phyloP scores from a whole-genome alignment of 2,329 filamentous ascomycete species.

The Calonectria henricotiae region DNA sequence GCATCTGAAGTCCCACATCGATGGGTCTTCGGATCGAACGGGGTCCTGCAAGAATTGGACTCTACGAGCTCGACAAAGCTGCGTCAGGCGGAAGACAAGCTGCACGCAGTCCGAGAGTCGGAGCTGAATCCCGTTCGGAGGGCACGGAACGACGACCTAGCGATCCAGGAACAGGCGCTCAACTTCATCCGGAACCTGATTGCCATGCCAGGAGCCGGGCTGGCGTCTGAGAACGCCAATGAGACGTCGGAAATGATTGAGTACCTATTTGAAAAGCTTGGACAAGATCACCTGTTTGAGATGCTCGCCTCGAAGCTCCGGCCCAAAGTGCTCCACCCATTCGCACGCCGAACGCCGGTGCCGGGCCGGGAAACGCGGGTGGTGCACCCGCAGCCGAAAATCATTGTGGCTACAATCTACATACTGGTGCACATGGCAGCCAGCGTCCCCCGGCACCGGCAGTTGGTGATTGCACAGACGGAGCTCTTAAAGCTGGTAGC shows the following conservation, averaged over 20 bases:
- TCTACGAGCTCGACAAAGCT: slow-evolving; percentile 62
- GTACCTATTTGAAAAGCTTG: slow-evolving; percentile 82
- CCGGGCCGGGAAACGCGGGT: slow-evolving; percentile 64
- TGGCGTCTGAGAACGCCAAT: slow-evolving; percentile 66
- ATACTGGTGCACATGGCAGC: slow-evolving; percentile 92
- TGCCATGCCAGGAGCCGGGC: slow-evolving; percentile 70
- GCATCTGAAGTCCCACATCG: slow-evolving; percentile 63
- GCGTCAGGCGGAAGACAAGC: slow-evolving; percentile 67
- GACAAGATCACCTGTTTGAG: slow-evolving; percentile 84
- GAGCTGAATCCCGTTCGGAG: slow-evolving; percentile 80
- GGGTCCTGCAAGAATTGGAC: slow-evolving; percentile 55
- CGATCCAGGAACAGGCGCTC: slow-evolving; percentile 91
- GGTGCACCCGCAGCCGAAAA: slow-evolving; percentile 75
- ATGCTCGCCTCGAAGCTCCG: slow-evolving; percentile 86
- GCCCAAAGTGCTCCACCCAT: slow-evolving; percentile 71
- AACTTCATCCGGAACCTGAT: slow-evolving; percentile 94
- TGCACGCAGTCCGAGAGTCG: slow-evolving; percentile 72
- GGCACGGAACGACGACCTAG: slow-evolving; percentile 83
- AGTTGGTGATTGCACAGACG: slow-evolving; percentile 83
- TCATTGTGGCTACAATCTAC: slow-evolving; percentile 84
- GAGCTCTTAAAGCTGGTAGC: slow-evolving; percentile 82
- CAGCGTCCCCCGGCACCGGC: slow-evolving; percentile 83
- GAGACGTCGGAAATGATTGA: slow-evolving; percentile 85
- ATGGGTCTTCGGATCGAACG: slow-evolving; percentile 57
- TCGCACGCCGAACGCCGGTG: slow-evolving; percentile 61